phyloP scores from a whole-genome alignment of 805 yeast species.

The Metschnikowia lochheadii region DNA sequence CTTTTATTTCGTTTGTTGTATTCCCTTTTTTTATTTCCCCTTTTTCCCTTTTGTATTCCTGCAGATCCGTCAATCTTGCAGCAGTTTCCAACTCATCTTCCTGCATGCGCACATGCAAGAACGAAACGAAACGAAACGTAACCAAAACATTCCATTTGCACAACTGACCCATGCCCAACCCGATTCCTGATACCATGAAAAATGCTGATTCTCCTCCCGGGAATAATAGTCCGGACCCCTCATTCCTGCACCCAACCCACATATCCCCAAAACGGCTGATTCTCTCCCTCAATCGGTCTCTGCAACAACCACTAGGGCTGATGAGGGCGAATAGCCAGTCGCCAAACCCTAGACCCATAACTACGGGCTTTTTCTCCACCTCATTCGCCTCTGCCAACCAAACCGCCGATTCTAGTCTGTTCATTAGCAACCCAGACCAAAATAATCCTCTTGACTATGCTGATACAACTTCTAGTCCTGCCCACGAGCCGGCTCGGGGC shows the following conservation, averaged over 20 bases:
- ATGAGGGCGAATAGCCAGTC: not conserved
- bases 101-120: constrained; percentile 2
- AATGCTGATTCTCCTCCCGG: not conserved
- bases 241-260: no score
- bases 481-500: constrained; percentile 3
- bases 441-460: not conserved
- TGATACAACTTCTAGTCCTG: not conserved
- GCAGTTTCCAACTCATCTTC: not conserved
- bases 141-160: constrained; percentile 1
- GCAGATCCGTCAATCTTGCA: not conserved
- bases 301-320: not conserved
- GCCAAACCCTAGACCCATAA: not conserved
- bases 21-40: no score
- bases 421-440: constrained; percentile 13
- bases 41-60: not conserved
- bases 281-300: not conserved
- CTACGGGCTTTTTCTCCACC: not conserved
- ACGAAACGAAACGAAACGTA: constrained; percentile 1
- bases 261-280: no score
- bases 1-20: no score
- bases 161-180: not conserved
- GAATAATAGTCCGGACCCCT: no score
- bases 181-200: not conserved
- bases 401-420: constrained; percentile 19
- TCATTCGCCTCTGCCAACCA: not conserved